Base-by-base conservation (phyloP, 1,284 basidiomycete species). In the Leccinum fallax region DNA sequence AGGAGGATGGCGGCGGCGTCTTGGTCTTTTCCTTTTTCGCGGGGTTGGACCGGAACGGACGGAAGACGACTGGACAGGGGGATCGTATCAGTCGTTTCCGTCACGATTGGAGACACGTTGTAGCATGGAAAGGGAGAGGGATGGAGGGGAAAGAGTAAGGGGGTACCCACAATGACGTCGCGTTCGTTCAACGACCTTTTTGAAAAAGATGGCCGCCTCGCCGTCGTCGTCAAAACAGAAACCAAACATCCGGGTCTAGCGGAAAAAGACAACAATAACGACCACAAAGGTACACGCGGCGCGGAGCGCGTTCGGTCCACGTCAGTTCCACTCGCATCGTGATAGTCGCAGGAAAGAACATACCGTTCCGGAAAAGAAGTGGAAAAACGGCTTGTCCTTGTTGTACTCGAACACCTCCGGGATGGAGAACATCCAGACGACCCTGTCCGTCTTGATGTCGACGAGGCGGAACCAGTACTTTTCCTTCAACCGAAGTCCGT, bases 341-440 rank as follows among this genome's bases (percentile, higher is more conserved):
- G 26, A 10, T 9, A 5, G 16, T 51, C 15, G 13, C 13, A 52
- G 49, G 49, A 43, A 8, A 26, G 5, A 15, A 72, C 70, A 56
- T 71, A 95, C 94, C 78, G 90, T 87, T 51, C 92, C 93, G 34
- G 86, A 85, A 76, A 96, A 96, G 34, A 88, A 84, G 76, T 97
- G 95, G 79, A 97, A 97, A 80, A 96, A 97, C 2, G 94, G 92
- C 65, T 92, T 88, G 76, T 97, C 95, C 68, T 92, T 84, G 68
- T 88, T 86, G 77, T 96, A 98, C 61, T 88, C 83, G 69, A 95
- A 88, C 64, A 85, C 83, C 53, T 87, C 84, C 5, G 92, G 93
- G 52, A 97, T 81, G 69, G 90, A 89, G 76, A 97, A 94, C 74
- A 91, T 86, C 95, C 95, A 98, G 16, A 94, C 85, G 43, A 93